Evolutionary conservation across 2,329 filamentous ascomycete genomes (phyloP), one percentile per base, ranked within the genome.

Genomic region (Rutstroemia sp.): DNA sequence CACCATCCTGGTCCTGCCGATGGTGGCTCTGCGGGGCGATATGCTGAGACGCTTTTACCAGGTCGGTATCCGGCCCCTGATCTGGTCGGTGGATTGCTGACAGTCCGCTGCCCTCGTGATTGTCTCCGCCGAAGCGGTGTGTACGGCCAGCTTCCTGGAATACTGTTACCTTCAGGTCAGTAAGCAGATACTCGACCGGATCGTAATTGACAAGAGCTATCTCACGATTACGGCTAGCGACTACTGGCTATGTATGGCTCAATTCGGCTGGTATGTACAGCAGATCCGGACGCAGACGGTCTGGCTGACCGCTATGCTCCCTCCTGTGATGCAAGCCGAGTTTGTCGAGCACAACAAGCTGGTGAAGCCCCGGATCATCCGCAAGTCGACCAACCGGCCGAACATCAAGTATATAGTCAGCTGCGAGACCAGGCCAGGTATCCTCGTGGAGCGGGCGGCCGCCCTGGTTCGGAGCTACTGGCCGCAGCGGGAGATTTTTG

Each of bases 331-430:
- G 17, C n/a, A 62, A 54, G 27, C 27, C 27, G 27, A 30, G 27
- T 30, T 30, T 30, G 27, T 30, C 8, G 27, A 30, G 27, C 8
- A 60, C 30, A 60, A 62, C 46, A 59, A 60, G 39, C 48, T 62
- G 12, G 58, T 60, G 9, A 49, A 54, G 27, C 56, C 48, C 5
- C 46, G 38, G 34, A 57, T 62, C 30, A 56, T 60, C 30, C 42
- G 50, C 19, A 51, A 60, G 47, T 59, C 48, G 23, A 62, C 46
- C 3, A 60, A 62, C 38, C 38, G 48, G 38, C 45, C 21, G 17
- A 62, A 62, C 51, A 57, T 62, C 21, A 48, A 54, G 23, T 62
- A 62, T 46, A 48, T 60, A 5, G 27, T 30, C 27, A 14, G 23
- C 60, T 8, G 51, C n/a, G 14, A 59, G 25, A 50, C 30, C 9